Conservation (phyloP, 2,329 filamentous ascomycete species). For the Didymella pinodella region DNA sequence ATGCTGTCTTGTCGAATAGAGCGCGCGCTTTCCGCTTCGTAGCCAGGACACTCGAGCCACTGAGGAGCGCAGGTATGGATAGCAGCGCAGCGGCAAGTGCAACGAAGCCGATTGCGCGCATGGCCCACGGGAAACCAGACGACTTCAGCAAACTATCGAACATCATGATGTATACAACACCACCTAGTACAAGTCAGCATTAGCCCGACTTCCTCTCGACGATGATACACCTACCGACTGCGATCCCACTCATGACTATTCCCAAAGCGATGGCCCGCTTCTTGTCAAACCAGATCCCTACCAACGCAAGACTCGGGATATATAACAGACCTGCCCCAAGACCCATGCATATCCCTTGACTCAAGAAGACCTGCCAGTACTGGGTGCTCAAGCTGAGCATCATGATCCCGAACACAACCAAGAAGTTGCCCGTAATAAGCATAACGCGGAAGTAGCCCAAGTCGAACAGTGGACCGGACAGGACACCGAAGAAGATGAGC, state of each 20-base stretch:
- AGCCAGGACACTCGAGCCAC: constrained; percentile 39
- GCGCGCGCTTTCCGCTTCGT: constrained; percentile 41
- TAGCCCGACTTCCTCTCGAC: neutral
- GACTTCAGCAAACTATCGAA: constrained; percentile 42
- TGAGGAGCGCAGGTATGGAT: constrained; percentile 48
- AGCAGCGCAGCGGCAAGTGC: constrained; percentile 41
- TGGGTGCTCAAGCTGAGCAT: constrained; percentile 65
- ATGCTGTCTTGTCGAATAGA: constrained; percentile 45
- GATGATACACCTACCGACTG: constrained; percentile 42
- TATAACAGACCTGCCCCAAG: constrained; percentile 48
- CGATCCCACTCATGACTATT: constrained; percentile 50
- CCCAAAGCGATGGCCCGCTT: constrained; percentile 47
- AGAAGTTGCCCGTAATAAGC: constrained; percentile 56
- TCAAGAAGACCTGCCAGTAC: constrained; percentile 64
- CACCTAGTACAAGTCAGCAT: constrained; percentile 35
- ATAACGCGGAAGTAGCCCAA: constrained; percentile 58
- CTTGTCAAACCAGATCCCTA: constrained; percentile 48
- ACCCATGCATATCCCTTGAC: constrained; percentile 62
- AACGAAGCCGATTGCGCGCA: constrained; percentile 48
- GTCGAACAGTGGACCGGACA: constrained; percentile 59
- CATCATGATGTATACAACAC: constrained; percentile 49
- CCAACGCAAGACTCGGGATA: constrained; percentile 48
- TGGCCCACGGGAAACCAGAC: constrained; percentile 48
- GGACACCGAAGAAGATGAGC: constrained; percentile 62
- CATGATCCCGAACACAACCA: constrained; percentile 68